Evolutionary conservation across 2,329 filamentous ascomycete genomes (phyloP), one percentile per base, ranked within the genome.

Genomic region (Aspergillus amoenus): DNA sequence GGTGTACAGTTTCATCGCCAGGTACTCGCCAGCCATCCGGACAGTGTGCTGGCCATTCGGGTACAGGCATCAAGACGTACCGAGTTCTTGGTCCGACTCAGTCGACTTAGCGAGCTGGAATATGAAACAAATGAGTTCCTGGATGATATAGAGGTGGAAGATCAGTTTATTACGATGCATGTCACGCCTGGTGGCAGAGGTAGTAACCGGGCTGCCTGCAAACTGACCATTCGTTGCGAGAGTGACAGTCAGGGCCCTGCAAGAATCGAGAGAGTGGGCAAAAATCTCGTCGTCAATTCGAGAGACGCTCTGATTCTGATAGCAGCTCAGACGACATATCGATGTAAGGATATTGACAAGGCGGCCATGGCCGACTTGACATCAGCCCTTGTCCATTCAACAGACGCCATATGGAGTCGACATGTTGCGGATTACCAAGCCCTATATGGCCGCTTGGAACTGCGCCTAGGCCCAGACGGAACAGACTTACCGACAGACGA

Each of bases 71-170:
- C 64, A 1, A 50, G 57, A 12, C 54, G 59, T 5, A 56, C 63
- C 2, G 63, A 74, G 4, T 70, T 72, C 55, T 62, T 74, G 9
- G 67, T 75, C 13, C 61, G 68, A 6, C 50, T 70, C 17, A 66
- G 61, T 42, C 73, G 77, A 4, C 67, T 75, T 55, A 75, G 77
- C 50, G 76, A 79, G 54, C 60, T 74, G 12, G 76, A 78, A 49
- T 77, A 71, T 62, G 77, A 79, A 60, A 76, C 74, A 2, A 76
- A 78, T 58, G 77, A 79, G 57, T 79, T 76, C 56, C 64, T 78
- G 18, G 76, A 78, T 58, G 73, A 72, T 15, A 56, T 78, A 8
- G 51, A 32, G 41, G 67, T 68, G 12, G 58, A 48, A 2, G 63
- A 69, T 27, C 64, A 67, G 44, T 68, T 65, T 11, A 73, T 77